Conservation (phyloP, 495 filamentous ascomycete genomes). For the Xylaria longipes region DNA sequence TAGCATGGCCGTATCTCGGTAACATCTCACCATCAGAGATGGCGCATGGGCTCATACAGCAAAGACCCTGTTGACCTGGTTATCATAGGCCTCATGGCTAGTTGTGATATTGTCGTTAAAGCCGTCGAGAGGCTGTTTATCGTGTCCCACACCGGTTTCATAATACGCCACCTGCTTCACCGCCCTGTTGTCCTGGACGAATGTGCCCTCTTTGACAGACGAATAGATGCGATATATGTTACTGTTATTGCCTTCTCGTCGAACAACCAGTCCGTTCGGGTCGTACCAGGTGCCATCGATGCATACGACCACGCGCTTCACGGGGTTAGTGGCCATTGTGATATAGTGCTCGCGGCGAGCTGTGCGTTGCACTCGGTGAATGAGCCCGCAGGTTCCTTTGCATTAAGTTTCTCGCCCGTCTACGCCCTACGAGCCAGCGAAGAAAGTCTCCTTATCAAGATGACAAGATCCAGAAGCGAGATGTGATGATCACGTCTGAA, state of each 20-base stretch:
- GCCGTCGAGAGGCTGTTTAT: conserved; percentile 17
- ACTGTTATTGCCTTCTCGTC: conserved; percentile 26
- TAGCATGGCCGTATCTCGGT: background rate
- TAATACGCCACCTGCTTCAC: conserved; percentile 26
- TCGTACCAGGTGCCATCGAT: conserved; percentile 26
- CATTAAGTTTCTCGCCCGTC: background rate
- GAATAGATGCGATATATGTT: conserved; percentile 28
- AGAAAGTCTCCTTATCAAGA: conserved; percentile 20
- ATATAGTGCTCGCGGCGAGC: conserved; percentile 2
- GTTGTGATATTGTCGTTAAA: conserved; percentile 17
- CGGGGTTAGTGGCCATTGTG: conserved; percentile 22
- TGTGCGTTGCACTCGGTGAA: background rate
- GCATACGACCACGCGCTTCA: conserved; percentile 28
- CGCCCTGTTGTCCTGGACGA: conserved; percentile 25
- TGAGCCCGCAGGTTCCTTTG: background rate
- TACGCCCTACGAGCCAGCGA: conserved; percentile 3
- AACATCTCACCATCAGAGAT: background rate
- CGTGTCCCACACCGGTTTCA: conserved; percentile 23
- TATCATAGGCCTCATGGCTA: conserved; percentile 18
- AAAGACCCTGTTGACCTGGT: conserved; percentile 24
- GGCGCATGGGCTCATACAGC: conserved; percentile 11
- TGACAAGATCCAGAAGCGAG: background rate
- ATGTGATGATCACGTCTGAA: conserved; percentile 20
- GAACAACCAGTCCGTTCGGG: conserved; percentile 20
- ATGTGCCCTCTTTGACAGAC: conserved; percentile 24